These are phyloP conservation scores for Colletotrichum euphorbiae DNA, from an alignment of 2,329 filamentous ascomycete species.

Conservation along the genomic window DNA sequence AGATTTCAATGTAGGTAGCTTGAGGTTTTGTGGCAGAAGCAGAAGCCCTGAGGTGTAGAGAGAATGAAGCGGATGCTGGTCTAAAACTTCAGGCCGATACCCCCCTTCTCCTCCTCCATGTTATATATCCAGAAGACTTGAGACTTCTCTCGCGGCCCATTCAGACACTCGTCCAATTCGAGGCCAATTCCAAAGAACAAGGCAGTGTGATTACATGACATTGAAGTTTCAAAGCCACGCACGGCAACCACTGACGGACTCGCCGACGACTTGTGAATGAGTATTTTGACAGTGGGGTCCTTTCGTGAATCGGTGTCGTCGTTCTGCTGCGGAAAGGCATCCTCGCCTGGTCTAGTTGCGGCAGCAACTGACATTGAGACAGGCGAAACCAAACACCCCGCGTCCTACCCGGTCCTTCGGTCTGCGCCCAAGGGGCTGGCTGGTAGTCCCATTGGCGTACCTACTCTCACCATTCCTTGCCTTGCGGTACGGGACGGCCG, in stretches of 20 bases:
- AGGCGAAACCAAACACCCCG: conserved; percentile 15
- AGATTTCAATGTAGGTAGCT: not conserved
- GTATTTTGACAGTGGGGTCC: not conserved
- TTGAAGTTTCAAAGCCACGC: conserved; percentile 7
- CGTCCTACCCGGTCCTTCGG: not conserved
- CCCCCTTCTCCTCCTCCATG: not conserved
- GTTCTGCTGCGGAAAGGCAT: conserved; percentile 15
- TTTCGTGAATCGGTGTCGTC: conserved; percentile 6
- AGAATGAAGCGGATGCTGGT: not conserved
- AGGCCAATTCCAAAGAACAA: not conserved
- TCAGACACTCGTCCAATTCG: not conserved
- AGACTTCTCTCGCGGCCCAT: not conserved
- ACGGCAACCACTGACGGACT: conserved; percentile 10
- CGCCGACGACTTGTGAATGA: conserved; percentile 12
- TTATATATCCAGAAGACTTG: not conserved
- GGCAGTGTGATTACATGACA: not conserved
- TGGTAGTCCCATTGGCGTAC: conserved; percentile 3
- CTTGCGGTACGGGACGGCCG: conserved; percentile 12
- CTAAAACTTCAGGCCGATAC: conserved; percentile 1
- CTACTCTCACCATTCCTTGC: conserved; percentile 10
- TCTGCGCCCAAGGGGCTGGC: conserved; percentile 9
- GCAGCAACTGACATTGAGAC: not conserved
- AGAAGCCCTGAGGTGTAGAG: not conserved
- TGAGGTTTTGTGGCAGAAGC: not conserved
- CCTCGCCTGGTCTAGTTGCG: not conserved